Base-by-base conservation (phyloP, 2,329 filamentous ascomycete species). In the Fonsecaea monophora region DNA sequence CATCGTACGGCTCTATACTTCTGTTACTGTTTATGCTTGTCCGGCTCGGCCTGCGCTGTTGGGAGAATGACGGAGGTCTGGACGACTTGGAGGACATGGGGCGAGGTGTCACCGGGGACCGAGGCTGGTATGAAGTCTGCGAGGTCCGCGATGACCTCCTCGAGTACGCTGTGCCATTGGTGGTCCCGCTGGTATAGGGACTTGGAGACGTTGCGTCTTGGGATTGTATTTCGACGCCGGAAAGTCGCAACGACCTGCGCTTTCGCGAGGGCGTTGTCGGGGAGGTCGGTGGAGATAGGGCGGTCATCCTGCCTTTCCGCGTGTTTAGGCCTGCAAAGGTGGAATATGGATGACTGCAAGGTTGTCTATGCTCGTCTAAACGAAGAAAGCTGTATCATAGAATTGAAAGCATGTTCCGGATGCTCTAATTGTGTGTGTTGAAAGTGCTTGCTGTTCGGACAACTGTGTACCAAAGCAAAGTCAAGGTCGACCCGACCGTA, bases 21-120 rank as follows among this genome's bases (percentile, higher is more conserved):
- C 61, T 60, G 30, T 69, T 62, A 66, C 75, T 78, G 12, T 78
- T 78, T 68, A 77, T 76, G 40, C 79, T 76, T 15, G 75, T 66
- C 42, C 65, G 58, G 50, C 70, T 70, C 21, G 55, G 48, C n/a
- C 67, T 61, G 35, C 67, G 67, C 45, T 64, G 62, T 10, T 68
- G 63, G n/a, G 67, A 65, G 50, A 71, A 68, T 2, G 67, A 71
- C 12, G 67, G 66, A n/a, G 69, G 68, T 60, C 71, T 66, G 37
- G 77, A 75, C 30, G 73, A 74, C 57, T 75, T 76, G 56, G 77
- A 74, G 62, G 77, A 77, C 58, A 74, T 74, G 50, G 76, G 78
- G 60, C 78, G 77, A 56, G 76, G 75, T 18, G 76, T 76, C 48
- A 77, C 70, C 7, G 80, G 79, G 35, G 80, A 82, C 4, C 75